Evolutionary conservation across 1,284 basidiomycete species (phyloP).

Genomic region (Ganoderma meredithae): DNA sequence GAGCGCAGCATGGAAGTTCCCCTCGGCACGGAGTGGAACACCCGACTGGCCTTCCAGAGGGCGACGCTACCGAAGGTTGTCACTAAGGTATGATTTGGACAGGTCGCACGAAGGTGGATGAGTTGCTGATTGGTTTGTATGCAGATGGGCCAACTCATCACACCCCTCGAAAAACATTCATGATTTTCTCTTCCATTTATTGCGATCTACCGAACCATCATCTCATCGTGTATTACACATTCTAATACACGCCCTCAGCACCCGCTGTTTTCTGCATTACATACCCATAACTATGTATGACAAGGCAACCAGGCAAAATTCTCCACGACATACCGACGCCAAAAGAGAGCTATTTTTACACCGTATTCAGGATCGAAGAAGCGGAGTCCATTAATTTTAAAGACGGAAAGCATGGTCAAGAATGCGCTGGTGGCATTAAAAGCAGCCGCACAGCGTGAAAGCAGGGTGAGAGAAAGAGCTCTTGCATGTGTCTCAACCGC

Average conservation of each 20-base stretch:
- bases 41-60: slow-evolving; percentile 85
- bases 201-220: not conserved
- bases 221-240: not conserved
- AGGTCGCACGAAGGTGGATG: not conserved
- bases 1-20: slow-evolving; percentile 84
- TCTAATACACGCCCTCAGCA: not conserved
- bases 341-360: slow-evolving; percentile 9
- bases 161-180: slow-evolving; percentile 40
- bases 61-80: slow-evolving; percentile 85
- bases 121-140: slow-evolving; percentile 8
- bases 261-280: not conserved
- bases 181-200: slow-evolving; percentile 15
- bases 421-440: slow-evolving; percentile 9
- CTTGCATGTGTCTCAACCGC: slow-evolving; percentile 7
- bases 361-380: not conserved
- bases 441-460: slow-evolving; percentile 1
- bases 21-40: slow-evolving; percentile 94
- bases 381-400: slow-evolving; percentile 7
- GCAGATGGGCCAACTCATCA: slow-evolving; percentile 42
- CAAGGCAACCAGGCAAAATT: not conserved
- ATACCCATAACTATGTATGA: not conserved
- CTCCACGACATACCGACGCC: not conserved
- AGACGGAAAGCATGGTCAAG: slow-evolving; percentile 15
- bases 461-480: not conserved
- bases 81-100: slow-evolving; percentile 71